Evolutionary conservation across 2,329 filamentous ascomycete genomes (phyloP), one percentile per base, ranked within the genome.

Genomic region (Graphilbum ipis-grandicollis): DNA sequence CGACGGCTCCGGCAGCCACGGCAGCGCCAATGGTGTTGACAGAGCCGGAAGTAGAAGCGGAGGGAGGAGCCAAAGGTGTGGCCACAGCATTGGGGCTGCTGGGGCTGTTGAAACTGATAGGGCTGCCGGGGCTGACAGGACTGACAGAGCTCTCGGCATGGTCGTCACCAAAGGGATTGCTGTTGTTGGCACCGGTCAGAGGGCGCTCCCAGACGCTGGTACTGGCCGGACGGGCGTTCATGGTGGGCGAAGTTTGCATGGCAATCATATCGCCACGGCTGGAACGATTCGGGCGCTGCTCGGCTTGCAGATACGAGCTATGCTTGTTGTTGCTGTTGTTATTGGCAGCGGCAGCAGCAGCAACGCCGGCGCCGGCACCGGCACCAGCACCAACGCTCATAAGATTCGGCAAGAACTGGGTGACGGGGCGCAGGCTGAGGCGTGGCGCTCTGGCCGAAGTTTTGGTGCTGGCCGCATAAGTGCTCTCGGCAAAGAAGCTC

Each of bases 371-470:
- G 25, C 22, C 32, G 23, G 25, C 41, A 35, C 39, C 42, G 34
- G 37, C 46, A 14, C 33, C 39, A 39, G 19, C 46, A 14, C 33
- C 39, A 39, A 18, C 56, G 37, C 81, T 67, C 49, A 31, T 6
- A 4, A 31, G 29, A 17, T 71, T 75, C 5, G 83, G 80, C 29
- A 82, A 66, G 57, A 93, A 86, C 49, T 90, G 75, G 30, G 83
- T 88, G 34, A 90, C 71, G 3, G 85, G 85, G 35, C 84, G 78
- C 37, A 93, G 66, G 50, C 83, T 92, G 42, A 94, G 67, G 43
- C 78, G 78, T n/a, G 85, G 84, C 32, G 85, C 76, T 25, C 61
- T 68, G 22, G 65, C 62, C 43, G 54, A 58, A 43, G 60, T 67
- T 46, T 53, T 60, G 38, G 58, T 55, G 37, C 60, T 44, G 22